Evolutionary conservation across 2,329 filamentous ascomycete species (phyloP).

Genomic region (Sclerotinia glacialis): DNA sequence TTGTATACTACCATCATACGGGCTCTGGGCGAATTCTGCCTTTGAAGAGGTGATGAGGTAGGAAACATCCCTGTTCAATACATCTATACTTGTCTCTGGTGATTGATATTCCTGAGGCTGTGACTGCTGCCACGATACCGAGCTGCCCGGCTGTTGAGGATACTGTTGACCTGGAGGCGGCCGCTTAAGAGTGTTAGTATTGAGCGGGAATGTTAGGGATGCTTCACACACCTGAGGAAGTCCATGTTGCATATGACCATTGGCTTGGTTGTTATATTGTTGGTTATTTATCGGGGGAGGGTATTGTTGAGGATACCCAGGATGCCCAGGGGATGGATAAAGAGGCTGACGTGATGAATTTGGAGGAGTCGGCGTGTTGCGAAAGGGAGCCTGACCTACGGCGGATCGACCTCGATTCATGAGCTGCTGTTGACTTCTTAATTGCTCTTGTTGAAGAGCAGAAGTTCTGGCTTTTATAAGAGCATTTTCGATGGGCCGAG

Average conservation of each 20-base stretch:
- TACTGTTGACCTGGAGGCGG: slow-evolving; percentile 28
- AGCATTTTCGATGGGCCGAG: slow-evolving; percentile 88
- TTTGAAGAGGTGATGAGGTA: slow-evolving; percentile 71
- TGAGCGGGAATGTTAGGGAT: background rate
- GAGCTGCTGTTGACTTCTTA: slow-evolving; percentile 55
- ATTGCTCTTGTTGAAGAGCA: slow-evolving; percentile 57
- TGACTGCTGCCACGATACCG: slow-evolving; percentile 37
- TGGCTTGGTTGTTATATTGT: slow-evolving; percentile 26
- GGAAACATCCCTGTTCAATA: slow-evolving; percentile 79
- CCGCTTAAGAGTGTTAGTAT: slow-evolving; percentile 24
- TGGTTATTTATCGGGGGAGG: slow-evolving; percentile 30
- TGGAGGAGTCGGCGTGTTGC: slow-evolving; percentile 73
- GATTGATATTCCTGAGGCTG: slow-evolving; percentile 37
- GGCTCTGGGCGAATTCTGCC: slow-evolving; percentile 71
- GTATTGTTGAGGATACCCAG: slow-evolving; percentile 40
- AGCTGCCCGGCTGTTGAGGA: slow-evolving; percentile 36
- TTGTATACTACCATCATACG: slow-evolving; percentile 72
- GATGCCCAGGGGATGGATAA: slow-evolving; percentile 40
- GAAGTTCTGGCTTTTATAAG: slow-evolving; percentile 73
- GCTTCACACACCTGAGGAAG: slow-evolving; percentile 34
- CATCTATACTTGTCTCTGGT: slow-evolving; percentile 61
- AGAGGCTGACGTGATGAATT: slow-evolving; percentile 43
- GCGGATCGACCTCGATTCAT: slow-evolving; percentile 50
- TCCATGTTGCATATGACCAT: slow-evolving; percentile 33
- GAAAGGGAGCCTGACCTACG: slow-evolving; percentile 58